A percentile compares a stretch with the other conserved stretches of the same genome.
Conservation (phyloP, 148 eudicot species). For the Camellia sinensis region DNA sequence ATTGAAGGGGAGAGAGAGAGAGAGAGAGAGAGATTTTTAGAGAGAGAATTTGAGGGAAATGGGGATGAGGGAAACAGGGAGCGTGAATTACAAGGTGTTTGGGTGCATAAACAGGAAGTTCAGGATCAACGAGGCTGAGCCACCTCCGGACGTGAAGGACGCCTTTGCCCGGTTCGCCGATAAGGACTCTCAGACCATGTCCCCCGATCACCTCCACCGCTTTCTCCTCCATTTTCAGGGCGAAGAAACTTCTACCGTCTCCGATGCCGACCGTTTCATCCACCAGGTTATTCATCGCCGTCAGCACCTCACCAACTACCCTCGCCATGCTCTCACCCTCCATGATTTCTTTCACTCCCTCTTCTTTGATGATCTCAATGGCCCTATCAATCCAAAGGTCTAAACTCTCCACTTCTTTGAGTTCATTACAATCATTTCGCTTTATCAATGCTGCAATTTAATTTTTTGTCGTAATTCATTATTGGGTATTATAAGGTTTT, state of each 20-base stretch:
- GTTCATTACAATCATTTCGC: no score
- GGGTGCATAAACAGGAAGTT: slow-evolving; percentile 75
- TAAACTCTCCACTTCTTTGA: not conserved
- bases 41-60: not conserved
- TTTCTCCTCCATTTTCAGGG: slow-evolving; percentile 67
- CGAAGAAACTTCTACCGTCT: slow-evolving; percentile 26
- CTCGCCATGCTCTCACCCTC: slow-evolving; percentile 36
- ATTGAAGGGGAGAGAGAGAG: not conserved
- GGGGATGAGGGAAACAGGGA: slow-evolving; percentile 1
- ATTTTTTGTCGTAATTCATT: not conserved
- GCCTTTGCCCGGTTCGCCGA: slow-evolving; percentile 48
- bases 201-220: slow-evolving; percentile 44
- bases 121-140: slow-evolving; percentile 55
- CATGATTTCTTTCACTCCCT: slow-evolving; percentile 74
- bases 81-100: slow-evolving; percentile 66
- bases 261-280: slow-evolving; percentile 42
- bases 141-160: slow-evolving; percentile 68
- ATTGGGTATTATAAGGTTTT: not conserved
- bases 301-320: slow-evolving; percentile 28
- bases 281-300: slow-evolving; percentile 34
- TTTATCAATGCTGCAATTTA: not conserved
- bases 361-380: slow-evolving; percentile 64
- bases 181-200: slow-evolving; percentile 33
- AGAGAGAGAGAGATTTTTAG: not conserved
- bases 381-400: slow-evolving; percentile 59